Evolutionary conservation across 768 basidiomycete species (phyloP), one percentile per base, ranked within the genome.

Genomic region (Pleurotus eryngii): DNA sequence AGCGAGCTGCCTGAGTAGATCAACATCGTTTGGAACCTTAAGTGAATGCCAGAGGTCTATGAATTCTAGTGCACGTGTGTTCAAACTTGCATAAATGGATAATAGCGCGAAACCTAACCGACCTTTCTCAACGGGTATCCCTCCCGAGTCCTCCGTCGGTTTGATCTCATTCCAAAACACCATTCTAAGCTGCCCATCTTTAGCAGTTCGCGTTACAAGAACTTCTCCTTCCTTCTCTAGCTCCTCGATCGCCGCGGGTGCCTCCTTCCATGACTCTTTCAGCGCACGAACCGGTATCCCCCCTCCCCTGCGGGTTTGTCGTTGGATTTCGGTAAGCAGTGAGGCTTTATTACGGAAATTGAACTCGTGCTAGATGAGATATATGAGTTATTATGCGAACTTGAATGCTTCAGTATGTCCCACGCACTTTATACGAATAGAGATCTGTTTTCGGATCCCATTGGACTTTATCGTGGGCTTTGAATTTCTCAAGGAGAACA

Each of bases 81-180:
- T 14, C 51, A 27, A 22, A 3, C 35, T n/a, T 40, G 40, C 15
- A 42, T 11, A 24, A 45, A 39, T 11, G 30, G 22, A 22, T 9
- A n/a, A 7, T 17, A 5, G 4, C 8, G 30, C 30, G 9, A 35
- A 35, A 35, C 30, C 11, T 9, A 35, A 67, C 80, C 54, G 56
- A 87, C 93, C 93, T 78, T 92, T 84, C 72, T 95, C 92, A 3
- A 94, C 83, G n/a, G 72, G 70, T 60, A 80, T 79, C 2, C 87
- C 88, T 3, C 87, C 90, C 49, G 73, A 78, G 45, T 90, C 86
- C 60, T 89, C 87, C 24, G 77, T 83, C 1, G 87, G 85, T 65
- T 90, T 89, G 59, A 93, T 81, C 70, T 95, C 92, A 61, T 95
- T 95, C 87, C 88, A 94, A 63, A 92, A 93, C 1, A 92, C 92